These are phyloP conservation scores for Fusarium goolgardi DNA, from an alignment of 2,329 filamentous ascomycete species.

Conservation along the genomic window DNA sequence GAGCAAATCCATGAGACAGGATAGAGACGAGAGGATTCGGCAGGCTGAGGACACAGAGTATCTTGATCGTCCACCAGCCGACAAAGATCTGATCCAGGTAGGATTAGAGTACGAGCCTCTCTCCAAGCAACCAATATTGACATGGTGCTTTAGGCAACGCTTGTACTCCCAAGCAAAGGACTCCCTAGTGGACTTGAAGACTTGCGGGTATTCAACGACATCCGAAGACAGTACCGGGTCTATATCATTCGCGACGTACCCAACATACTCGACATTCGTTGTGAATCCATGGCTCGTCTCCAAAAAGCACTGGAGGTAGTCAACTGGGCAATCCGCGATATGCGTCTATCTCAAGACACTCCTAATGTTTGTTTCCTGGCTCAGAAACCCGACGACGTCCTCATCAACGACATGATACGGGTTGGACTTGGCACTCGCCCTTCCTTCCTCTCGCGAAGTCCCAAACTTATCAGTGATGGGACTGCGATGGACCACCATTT, in stretches of 20 bases:
- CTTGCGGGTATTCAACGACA: conserved; percentile 41
- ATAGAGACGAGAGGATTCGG: conserved; percentile 29
- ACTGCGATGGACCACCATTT: conserved; percentile 36
- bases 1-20: conserved; percentile 42
- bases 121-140: conserved; percentile 1
- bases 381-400: conserved; percentile 42
- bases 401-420: conserved; percentile 31
- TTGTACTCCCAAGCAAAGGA: conserved; percentile 49
- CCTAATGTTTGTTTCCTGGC: conserved; percentile 45
- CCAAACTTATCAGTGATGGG: not conserved
- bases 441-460: conserved; percentile 13
- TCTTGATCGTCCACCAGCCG: conserved; percentile 42
- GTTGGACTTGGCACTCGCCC: conserved; percentile 46
- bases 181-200: conserved; percentile 46
- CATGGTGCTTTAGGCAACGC: conserved; percentile 18
- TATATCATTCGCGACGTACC: conserved; percentile 48
- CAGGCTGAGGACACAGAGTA: conserved; percentile 39
- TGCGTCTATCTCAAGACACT: conserved; percentile 47
- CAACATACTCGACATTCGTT: conserved; percentile 46
- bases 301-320: conserved; percentile 47
- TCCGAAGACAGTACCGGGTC: conserved; percentile 47
- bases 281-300: conserved; percentile 42
- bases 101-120: not conserved
- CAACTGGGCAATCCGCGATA: conserved; percentile 51
- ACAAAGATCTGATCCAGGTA: conserved; percentile 44